A percentile compares a stretch with the other conserved stretches of the same genome.
These are phyloP conservation scores for Chrysopogon serrulatus DNA, from an alignment of 176 grass and related monocot genomes.

Conservation along the genomic window DNA sequence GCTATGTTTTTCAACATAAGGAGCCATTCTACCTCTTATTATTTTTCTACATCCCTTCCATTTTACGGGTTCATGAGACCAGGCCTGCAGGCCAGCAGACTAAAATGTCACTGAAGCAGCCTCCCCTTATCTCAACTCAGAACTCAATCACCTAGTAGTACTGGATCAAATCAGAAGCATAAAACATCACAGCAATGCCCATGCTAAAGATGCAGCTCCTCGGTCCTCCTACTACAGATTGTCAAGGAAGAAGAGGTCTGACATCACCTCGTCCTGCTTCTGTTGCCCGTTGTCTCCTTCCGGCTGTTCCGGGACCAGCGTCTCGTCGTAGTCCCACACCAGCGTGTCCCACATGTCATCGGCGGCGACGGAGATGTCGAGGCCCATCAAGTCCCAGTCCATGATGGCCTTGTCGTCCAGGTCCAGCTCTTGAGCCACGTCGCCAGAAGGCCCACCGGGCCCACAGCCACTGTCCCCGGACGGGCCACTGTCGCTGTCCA, in stretches of 20 bases:
- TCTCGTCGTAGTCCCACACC: slow-evolving; percentile 22
- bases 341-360: slow-evolving; percentile 36
- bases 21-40: not conserved
- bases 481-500: not conserved
- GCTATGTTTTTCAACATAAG: not conserved
- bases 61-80: not conserved
- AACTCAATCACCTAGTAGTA: not conserved
- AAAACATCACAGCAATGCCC: not conserved
- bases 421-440: not conserved
- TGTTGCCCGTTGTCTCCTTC: not conserved
- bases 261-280: not conserved
- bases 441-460: not conserved
- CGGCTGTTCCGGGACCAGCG: not conserved
- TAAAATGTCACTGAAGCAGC: not conserved
- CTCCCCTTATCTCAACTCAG: not conserved
- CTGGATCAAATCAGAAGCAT: not conserved
- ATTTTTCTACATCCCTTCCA: slow-evolving; percentile 9
- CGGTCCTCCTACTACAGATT: not conserved
- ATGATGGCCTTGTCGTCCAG: slow-evolving; percentile 8
- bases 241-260: slow-evolving; percentile 21
- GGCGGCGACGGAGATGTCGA: not conserved
- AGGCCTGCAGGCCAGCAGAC: not conserved
- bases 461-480: not conserved
- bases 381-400: slow-evolving; percentile 40
- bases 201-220: not conserved